Evolutionary conservation across 257 asterid genomes (phyloP).

Genomic region (Lithospermum erythrorhizon): DNA sequence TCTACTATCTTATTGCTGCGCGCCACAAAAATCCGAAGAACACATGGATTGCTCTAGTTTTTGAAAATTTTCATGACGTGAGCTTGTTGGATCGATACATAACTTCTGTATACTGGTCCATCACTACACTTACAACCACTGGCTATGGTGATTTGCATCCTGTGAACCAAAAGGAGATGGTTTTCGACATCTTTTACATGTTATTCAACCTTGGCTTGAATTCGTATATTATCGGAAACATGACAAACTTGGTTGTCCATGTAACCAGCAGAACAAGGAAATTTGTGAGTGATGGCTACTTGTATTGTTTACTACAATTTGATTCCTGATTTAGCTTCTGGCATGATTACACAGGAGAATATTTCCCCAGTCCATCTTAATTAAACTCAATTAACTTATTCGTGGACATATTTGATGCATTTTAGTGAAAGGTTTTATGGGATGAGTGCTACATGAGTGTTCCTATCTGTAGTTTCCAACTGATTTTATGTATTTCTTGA

Average conservation of each 20-base stretch:
- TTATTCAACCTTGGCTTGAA: slow-evolving; percentile 56
- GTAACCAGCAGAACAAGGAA: slow-evolving; percentile 60
- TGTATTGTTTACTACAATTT: background rate
- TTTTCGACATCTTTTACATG: slow-evolving; percentile 46
- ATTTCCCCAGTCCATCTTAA: no score
- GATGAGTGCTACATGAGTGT: background rate
- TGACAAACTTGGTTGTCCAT: slow-evolving; percentile 84
- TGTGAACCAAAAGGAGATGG: slow-evolving; percentile 44
- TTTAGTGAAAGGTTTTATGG: background rate
- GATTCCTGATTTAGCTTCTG: background rate
- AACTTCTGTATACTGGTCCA: slow-evolving; percentile 59
- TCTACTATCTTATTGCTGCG: slow-evolving; percentile 50
- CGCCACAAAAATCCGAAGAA: slow-evolving; percentile 24
- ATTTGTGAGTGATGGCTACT: slow-evolving; percentile 44
- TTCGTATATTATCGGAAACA: slow-evolving; percentile 69
- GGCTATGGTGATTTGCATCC: slow-evolving; percentile 81
- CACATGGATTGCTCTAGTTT: slow-evolving; percentile 44
- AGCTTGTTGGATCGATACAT: slow-evolving; percentile 36
- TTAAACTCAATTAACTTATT: background rate
- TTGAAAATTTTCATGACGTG: slow-evolving; percentile 13
- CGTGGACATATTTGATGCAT: background rate
- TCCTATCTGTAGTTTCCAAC: background rate
- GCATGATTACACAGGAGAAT: no score
- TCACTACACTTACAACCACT: slow-evolving; percentile 48
- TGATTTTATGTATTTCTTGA: background rate